A percentile compares a stretch with the other conserved stretches of the same genome.
phyloP scores from a whole-genome alignment of 345 rosid genomes.

The Bruguiera parviflora region DNA sequence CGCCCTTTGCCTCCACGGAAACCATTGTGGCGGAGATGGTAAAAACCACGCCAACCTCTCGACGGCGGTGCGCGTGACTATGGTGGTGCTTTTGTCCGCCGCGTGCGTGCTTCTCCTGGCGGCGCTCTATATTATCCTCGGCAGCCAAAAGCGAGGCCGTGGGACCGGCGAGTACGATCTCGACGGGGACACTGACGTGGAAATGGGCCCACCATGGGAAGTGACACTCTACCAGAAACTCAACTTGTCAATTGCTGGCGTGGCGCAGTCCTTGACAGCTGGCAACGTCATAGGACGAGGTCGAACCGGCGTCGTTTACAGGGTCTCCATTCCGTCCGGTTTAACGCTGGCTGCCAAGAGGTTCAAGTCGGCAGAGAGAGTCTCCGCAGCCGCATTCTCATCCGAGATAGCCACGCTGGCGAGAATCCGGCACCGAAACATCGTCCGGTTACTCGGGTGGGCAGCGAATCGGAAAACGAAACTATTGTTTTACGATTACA shows the following conservation, averaged over 20 bases:
- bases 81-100: slow-evolving; percentile 56
- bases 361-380: slow-evolving; percentile 46
- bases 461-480: slow-evolving; percentile 65
- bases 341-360: slow-evolving; percentile 64
- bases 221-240: slow-evolving; percentile 78
- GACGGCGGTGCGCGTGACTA: slow-evolving; percentile 51
- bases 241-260: slow-evolving; percentile 66
- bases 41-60: slow-evolving; percentile 12
- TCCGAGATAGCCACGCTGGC: slow-evolving; percentile 76
- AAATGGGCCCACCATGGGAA: slow-evolving; percentile 79
- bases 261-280: slow-evolving; percentile 44
- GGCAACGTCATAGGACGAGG: slow-evolving; percentile 71
- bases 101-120: slow-evolving; percentile 58
- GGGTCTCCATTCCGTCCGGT: slow-evolving; percentile 47
- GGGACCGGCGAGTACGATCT: slow-evolving; percentile 33
- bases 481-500: slow-evolving; percentile 65
- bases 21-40: slow-evolving; percentile 31
- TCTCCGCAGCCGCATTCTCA: slow-evolving; percentile 58
- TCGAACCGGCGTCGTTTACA: slow-evolving; percentile 78
- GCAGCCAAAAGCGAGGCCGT: slow-evolving; percentile 32
- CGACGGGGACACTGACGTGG: slow-evolving; percentile 41
- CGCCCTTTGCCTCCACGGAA: slow-evolving; percentile 53
- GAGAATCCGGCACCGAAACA: slow-evolving; percentile 82
- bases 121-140: slow-evolving; percentile 64
- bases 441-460: slow-evolving; percentile 78